phyloP scores from a whole-genome alignment of 352 stramenopile species.

The Blastocystis sp. region DNA sequence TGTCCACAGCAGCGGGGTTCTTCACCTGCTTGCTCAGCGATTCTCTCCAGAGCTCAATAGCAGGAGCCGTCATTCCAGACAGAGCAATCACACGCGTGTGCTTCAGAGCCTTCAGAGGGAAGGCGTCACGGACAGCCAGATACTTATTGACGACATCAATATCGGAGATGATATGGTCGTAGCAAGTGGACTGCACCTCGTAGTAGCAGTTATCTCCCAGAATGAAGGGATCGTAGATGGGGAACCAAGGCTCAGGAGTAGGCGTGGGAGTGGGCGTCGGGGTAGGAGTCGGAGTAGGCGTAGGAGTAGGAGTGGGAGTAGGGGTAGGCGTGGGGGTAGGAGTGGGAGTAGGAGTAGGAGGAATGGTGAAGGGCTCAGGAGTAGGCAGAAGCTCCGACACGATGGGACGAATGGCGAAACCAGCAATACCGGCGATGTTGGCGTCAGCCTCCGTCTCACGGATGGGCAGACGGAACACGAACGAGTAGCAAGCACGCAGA shows the following conservation, averaged over 20 bases:
- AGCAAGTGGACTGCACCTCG: background rate
- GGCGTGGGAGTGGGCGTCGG: background rate
- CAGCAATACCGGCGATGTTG: too few relatives aligned
- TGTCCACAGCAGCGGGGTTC: background rate
- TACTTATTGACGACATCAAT: background rate
- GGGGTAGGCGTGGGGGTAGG: background rate
- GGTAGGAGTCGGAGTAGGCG: background rate
- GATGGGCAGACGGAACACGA: background rate
- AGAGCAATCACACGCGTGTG: constrained; percentile 28
- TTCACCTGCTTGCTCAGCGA: background rate
- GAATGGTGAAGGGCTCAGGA: too few relatives aligned
- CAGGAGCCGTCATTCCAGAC: background rate
- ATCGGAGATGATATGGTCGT: background rate
- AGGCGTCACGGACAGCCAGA: background rate
- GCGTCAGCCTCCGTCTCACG: too few relatives aligned
- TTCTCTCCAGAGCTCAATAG: background rate
- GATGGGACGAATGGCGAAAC: too few relatives aligned
- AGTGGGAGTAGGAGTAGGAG: background rate
- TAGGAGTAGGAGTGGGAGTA: background rate
- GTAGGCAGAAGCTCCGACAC: too few relatives aligned
- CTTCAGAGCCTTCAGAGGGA: background rate
- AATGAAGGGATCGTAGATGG: constrained; percentile 38
- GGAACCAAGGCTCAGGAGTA: constrained; percentile 22
- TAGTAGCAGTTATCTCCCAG: constrained; percentile 17
- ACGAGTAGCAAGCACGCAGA: background rate